A percentile compares a stretch with the other conserved stretches of the same genome.
Conservation (phyloP, 2,329 filamentous ascomycete genomes). For the Aspergillus cejpii region DNA sequence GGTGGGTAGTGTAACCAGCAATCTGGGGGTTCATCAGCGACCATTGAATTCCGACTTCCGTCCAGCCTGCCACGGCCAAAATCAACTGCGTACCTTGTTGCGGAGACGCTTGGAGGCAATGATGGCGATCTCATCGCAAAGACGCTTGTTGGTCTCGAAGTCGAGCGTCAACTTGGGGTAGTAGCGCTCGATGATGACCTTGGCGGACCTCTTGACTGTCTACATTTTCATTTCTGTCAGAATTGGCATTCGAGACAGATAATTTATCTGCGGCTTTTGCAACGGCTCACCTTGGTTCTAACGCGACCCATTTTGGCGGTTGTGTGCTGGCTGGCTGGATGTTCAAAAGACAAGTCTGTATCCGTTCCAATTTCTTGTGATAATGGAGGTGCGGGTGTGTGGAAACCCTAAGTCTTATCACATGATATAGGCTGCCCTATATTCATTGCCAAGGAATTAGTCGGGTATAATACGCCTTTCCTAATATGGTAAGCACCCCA, state of each 20-base stretch:
- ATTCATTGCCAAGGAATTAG: conserved; percentile 6
- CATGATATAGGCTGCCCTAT: conserved; percentile 11
- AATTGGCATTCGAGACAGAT: neutral
- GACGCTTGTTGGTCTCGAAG: conserved; percentile 99
- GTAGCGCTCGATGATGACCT: conserved; percentile 99
- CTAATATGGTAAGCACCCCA: neutral
- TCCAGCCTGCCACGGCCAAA: neutral
- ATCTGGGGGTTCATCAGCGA: conserved; percentile 51
- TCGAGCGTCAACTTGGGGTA: conserved; percentile 97
- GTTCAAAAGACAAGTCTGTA: conserved; percentile 17
- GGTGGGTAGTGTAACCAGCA: conserved; percentile 94
- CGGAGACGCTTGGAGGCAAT: conserved; percentile 98
- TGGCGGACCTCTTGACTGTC: conserved; percentile 81
- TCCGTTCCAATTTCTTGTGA: conserved; percentile 14
- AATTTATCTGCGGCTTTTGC: neutral
- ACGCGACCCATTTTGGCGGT: conserved; percentile 47
- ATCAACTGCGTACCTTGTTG: conserved; percentile 71
- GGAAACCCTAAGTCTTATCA: conserved; percentile 7
- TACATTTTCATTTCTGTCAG: conserved; percentile 22
- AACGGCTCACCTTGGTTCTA: conserved; percentile 39
- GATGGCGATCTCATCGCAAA: conserved; percentile 99
- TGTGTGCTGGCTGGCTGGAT: conserved; percentile 28
- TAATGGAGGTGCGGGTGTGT: conserved; percentile 3
- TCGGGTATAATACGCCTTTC: neutral
- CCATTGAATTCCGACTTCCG: conserved; percentile 1